Percentiles rank a stretch among this genome's conserved stretches.
Conservation (phyloP, 2,329 filamentous ascomycete species). For the Exophiala lecanii-corni region DNA sequence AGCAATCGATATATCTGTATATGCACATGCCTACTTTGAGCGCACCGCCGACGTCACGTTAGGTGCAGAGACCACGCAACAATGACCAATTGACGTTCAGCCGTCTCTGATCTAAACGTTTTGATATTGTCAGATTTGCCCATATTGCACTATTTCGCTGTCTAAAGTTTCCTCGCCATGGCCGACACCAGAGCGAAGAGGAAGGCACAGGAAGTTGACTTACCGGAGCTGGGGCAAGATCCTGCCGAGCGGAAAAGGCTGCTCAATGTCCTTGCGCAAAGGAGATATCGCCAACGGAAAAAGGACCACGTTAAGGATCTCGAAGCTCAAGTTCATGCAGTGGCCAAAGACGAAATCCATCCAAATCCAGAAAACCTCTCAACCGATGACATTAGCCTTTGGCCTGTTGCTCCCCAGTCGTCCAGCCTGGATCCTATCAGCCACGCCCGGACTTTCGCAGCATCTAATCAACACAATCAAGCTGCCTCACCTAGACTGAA, state of each 20-base stretch:
- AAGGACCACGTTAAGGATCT: slow-evolving; percentile 29
- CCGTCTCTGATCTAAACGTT: too few species aligned
- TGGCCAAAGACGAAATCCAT: neutral
- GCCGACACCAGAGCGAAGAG: slow-evolving; percentile 9
- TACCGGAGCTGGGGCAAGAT: slow-evolving; percentile 49
- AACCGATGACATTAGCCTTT: neutral
- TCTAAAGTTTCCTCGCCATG: too few species aligned
- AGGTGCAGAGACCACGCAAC: too few species aligned
- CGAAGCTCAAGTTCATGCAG: slow-evolving; percentile 21
- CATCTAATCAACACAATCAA: neutral
- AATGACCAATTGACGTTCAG: too few species aligned
- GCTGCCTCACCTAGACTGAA: neutral
- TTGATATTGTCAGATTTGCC: too few species aligned
- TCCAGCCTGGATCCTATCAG: neutral
- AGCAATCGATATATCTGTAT: too few species aligned
- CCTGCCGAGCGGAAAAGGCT: slow-evolving; percentile 51
- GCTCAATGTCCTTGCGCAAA: slow-evolving; percentile 52
- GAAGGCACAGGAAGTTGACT: slow-evolving; percentile 31
- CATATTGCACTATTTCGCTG: too few species aligned
- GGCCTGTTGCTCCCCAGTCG: neutral
- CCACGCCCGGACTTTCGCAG: neutral
- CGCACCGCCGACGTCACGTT: too few species aligned
- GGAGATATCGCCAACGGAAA: slow-evolving; percentile 42
- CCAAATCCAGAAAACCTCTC: neutral
- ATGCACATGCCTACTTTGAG: too few species aligned